Evolutionary conservation across 176 grass and related monocot species (phyloP).

Genomic region (Lolium rigidum): DNA sequence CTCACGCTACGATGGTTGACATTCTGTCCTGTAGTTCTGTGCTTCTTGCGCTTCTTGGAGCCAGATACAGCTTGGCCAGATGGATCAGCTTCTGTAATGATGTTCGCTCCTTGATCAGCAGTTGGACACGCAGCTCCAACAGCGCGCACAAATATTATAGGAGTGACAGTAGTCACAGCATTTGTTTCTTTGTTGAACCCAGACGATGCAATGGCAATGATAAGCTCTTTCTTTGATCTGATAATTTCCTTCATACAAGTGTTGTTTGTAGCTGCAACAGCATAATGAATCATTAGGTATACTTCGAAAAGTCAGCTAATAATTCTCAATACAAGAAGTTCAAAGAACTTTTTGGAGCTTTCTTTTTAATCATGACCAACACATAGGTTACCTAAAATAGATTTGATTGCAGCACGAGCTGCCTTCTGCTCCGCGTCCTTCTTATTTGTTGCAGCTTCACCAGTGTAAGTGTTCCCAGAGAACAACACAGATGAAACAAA

Average conservation of each 20-base stretch:
- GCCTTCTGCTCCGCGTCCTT: constrained; percentile 73
- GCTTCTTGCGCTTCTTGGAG: constrained; percentile 50
- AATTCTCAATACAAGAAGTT: constrained; percentile 29
- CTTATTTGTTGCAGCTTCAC: constrained; percentile 57
- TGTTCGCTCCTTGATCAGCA: constrained; percentile 9
- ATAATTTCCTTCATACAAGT: constrained; percentile 51
- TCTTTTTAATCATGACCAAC: constrained; percentile 33
- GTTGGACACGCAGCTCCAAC: background rate
- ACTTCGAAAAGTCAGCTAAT: background rate
- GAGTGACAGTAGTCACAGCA: background rate
- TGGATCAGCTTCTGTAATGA: constrained; percentile 17
- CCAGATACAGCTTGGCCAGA: background rate
- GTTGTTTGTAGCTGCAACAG: constrained; percentile 46
- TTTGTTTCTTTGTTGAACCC: constrained; percentile 12
- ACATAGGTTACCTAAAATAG: constrained; percentile 69
- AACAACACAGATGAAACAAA: constrained; percentile 60
- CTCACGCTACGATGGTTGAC: constrained; percentile 8
- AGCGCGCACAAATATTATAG: constrained; percentile 21
- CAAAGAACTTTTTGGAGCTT: background rate
- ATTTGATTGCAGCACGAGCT: constrained; percentile 56
- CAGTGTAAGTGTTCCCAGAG: constrained; percentile 52
- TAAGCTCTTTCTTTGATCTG: constrained; percentile 53
- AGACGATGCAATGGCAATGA: constrained; percentile 27
- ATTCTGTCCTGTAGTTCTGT: constrained; percentile 5
- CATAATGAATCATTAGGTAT: constrained; percentile 34